A percentile compares a stretch with the other conserved stretches of the same genome.
Conservation (phyloP, 2,329 filamentous ascomycete species). For the Neofusicoccum sp. region DNA sequence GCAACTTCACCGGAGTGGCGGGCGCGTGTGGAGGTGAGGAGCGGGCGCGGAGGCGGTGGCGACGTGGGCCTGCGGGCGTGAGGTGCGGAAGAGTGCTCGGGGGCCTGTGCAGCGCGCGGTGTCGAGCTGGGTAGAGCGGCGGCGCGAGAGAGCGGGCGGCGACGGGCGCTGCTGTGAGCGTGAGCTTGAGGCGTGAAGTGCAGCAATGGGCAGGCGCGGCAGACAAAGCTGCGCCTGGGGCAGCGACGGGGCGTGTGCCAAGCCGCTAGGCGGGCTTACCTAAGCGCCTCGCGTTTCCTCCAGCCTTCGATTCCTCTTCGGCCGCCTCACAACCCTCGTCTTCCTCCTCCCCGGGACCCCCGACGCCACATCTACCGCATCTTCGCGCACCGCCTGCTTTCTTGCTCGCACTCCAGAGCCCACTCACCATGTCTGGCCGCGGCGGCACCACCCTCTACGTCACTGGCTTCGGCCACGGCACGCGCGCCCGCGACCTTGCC, state of each 20-base stretch:
- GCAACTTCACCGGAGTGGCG: slow-evolving; percentile 9
- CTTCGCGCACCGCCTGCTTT: slow-evolving; percentile 16
- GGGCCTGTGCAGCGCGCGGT: background rate
- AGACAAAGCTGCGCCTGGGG: slow-evolving; percentile 6
- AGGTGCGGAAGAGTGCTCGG: background rate
- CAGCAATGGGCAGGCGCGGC: slow-evolving; percentile 8
- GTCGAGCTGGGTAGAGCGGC: background rate
- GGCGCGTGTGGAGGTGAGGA: slow-evolving; percentile 1
- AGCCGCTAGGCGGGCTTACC: background rate
- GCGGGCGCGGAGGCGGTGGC: slow-evolving; percentile 1
- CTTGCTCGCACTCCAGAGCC: background rate
- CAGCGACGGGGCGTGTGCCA: background rate
- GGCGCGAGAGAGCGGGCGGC: background rate
- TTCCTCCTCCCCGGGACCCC: background rate
- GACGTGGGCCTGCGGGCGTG: background rate
- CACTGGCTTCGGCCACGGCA: slow-evolving; percentile 98
- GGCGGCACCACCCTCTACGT: slow-evolving; percentile 90
- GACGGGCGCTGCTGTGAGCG: slow-evolving; percentile 3
- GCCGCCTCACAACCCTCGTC: slow-evolving; percentile 3
- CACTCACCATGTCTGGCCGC: slow-evolving; percentile 75
- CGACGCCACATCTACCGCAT: slow-evolving; percentile 16
- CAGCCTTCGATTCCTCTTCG: slow-evolving; percentile 9
- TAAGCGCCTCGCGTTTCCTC: slow-evolving; percentile 1
- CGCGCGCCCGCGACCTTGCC: slow-evolving; percentile 96
- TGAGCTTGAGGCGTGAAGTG: slow-evolving; percentile 8